Conservation (phyloP, 129 eudicot genomes). For the Chrysanthemum lavandulifolium region DNA sequence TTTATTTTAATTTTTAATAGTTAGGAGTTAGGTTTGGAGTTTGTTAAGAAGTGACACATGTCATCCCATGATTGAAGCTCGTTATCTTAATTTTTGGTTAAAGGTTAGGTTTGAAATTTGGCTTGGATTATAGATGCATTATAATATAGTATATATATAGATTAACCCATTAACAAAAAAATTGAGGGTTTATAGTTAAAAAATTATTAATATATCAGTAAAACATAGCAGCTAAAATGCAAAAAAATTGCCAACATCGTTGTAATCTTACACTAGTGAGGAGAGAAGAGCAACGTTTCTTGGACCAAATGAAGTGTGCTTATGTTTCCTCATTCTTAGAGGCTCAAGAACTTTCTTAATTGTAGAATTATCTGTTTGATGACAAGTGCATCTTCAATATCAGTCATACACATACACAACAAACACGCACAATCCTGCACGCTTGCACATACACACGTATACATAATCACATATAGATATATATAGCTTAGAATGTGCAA, state of each 20-base stretch:
- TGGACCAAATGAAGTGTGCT: constrained; percentile 77
- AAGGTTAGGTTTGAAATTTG: too few relatives aligned
- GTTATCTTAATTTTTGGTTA: too few relatives aligned
- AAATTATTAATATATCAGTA: too few relatives aligned
- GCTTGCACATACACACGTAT: background rate
- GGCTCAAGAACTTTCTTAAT: constrained; percentile 46
- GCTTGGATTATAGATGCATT: too few relatives aligned
- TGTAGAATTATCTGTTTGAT: constrained; percentile 49
- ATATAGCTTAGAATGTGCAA: background rate
- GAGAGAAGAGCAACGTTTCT: constrained; percentile 86
- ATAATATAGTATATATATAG: too few relatives aligned
- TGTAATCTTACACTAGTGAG: constrained; percentile 76
- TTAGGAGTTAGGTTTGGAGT: too few relatives aligned
- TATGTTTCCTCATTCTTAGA: constrained; percentile 67
- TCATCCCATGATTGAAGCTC: too few relatives aligned
- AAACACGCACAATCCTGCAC: background rate
- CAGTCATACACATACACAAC: background rate
- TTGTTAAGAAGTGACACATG: too few relatives aligned
- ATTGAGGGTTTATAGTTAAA: too few relatives aligned
- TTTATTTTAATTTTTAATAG: too few relatives aligned
- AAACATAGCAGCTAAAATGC: background rate
- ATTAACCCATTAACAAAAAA: too few relatives aligned
- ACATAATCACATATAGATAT: background rate
- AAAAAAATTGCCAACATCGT: background rate
- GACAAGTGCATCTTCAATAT: constrained; percentile 4